Conservation (phyloP, 2,329 filamentous ascomycete genomes). For the Hymenoscyphus fraxineus region DNA sequence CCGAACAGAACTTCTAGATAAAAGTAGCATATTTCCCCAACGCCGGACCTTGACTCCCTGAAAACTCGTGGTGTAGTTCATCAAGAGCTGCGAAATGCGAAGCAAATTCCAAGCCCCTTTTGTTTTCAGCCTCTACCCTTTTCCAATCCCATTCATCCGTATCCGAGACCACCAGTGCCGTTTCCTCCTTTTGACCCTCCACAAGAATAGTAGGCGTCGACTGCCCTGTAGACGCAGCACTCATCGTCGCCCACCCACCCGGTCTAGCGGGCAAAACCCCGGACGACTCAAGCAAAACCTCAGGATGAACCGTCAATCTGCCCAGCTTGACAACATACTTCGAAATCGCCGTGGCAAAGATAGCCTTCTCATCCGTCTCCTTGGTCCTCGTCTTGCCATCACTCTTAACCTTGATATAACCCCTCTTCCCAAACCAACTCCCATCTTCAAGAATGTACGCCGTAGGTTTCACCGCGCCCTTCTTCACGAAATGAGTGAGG, state of each 20-base stretch:
- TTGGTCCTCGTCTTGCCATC: slow-evolving; percentile 33
- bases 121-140: slow-evolving; percentile 51
- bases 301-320: slow-evolving; percentile 78
- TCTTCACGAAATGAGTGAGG: slow-evolving; percentile 68
- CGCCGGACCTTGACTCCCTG: slow-evolving; percentile 32
- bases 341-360: slow-evolving; percentile 68
- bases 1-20: neutral
- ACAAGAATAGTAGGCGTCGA: slow-evolving; percentile 26
- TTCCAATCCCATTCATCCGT: slow-evolving; percentile 52
- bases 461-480: slow-evolving; percentile 53
- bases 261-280: slow-evolving; percentile 72
- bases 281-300: slow-evolving; percentile 66
- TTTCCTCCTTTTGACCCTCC: slow-evolving; percentile 12
- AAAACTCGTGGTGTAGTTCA: slow-evolving; percentile 40
- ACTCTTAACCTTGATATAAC: slow-evolving; percentile 40
- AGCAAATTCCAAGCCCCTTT: slow-evolving; percentile 52
- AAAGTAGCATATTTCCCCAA: slow-evolving; percentile 30
- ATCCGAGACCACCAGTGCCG: slow-evolving; percentile 1
- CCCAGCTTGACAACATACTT: slow-evolving; percentile 84
- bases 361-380: slow-evolving; percentile 54
- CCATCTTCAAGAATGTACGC: slow-evolving; percentile 41
- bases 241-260: slow-evolving; percentile 53
- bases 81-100: slow-evolving; percentile 56
- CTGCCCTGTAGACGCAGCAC: slow-evolving; percentile 25
- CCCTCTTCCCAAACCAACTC: slow-evolving; percentile 37